These are phyloP conservation scores for Calonectria pseudoreteaudii DNA, from an alignment of 2,329 filamentous ascomycete genomes.

Conservation along the genomic window DNA sequence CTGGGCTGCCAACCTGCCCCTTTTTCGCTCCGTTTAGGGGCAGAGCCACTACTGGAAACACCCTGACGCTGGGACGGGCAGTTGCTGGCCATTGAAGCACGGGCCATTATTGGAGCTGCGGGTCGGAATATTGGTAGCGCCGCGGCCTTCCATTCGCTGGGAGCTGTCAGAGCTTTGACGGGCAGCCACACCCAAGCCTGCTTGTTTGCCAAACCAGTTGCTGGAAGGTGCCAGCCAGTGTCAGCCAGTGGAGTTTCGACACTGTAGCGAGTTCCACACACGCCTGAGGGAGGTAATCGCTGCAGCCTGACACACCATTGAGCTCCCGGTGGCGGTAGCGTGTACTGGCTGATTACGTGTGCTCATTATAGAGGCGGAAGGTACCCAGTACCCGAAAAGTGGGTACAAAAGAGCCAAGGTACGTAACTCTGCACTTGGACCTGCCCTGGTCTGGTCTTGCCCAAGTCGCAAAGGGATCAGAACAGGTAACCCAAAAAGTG, in stretches of 20 bases:
- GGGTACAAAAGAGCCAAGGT: constrained; percentile 1
- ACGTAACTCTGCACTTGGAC: constrained; percentile 22
- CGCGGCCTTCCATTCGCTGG: constrained; percentile 30
- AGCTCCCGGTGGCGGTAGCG: background rate
- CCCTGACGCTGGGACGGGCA: constrained; percentile 6
- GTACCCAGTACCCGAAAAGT: background rate
- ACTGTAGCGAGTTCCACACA: constrained; percentile 24
- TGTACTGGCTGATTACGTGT: background rate
- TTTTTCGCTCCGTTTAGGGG: constrained; percentile 14
- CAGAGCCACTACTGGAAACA: background rate
- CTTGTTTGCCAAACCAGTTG: constrained; percentile 11
- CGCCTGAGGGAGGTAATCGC: constrained; percentile 5
- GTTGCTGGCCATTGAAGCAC: background rate
- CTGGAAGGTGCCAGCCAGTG: constrained; percentile 15
- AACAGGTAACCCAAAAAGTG: constrained; percentile 51
- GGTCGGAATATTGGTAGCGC: constrained; percentile 38
- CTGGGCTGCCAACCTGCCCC: constrained; percentile 11
- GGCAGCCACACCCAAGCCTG: constrained; percentile 6
- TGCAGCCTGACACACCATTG: constrained; percentile 15
- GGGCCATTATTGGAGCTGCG: constrained; percentile 12
- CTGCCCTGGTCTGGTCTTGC: constrained; percentile 12
- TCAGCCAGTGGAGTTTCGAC: constrained; percentile 18
- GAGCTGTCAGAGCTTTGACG: constrained; percentile 14
- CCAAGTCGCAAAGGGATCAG: constrained; percentile 44
- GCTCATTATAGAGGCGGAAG: background rate